phyloP scores from a whole-genome alignment of 345 rosid genomes.

The Turnera subulata region DNA sequence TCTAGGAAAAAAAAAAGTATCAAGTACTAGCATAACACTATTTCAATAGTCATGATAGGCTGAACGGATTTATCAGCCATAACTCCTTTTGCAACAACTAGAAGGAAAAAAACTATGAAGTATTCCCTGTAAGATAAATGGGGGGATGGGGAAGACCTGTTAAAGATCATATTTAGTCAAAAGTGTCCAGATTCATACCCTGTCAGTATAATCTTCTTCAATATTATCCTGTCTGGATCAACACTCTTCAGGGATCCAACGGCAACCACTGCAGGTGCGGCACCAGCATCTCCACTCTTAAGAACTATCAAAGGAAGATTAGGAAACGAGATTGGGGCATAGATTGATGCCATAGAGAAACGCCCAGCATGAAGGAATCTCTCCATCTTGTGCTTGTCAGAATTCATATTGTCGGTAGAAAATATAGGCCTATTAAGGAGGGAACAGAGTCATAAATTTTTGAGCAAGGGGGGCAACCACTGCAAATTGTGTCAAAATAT shows the following conservation, averaged over 20 bases:
- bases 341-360: constrained; percentile 74
- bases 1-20: no score
- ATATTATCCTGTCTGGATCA: constrained; percentile 74
- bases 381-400: constrained; percentile 97
- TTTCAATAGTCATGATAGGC: no score
- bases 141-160: not conserved
- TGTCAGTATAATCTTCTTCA: constrained; percentile 85
- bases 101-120: no score
- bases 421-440: constrained; percentile 68
- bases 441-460: constrained; percentile 1
- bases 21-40: no score
- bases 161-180: no score
- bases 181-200: constrained; percentile 45
- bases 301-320: constrained; percentile 77
- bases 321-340: constrained; percentile 83
- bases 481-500: not conserved
- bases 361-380: constrained; percentile 84
- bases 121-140: no score
- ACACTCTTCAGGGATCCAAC: constrained; percentile 83
- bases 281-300: constrained; percentile 46
- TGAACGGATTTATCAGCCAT: not conserved
- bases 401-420: constrained; percentile 66
- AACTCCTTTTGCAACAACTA: not conserved
- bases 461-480: not conserved
- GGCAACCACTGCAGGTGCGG: constrained; percentile 64